These are phyloP conservation scores for Pelargonium nanum DNA, from an alignment of 345 rosid species.

Conservation along the genomic window DNA sequence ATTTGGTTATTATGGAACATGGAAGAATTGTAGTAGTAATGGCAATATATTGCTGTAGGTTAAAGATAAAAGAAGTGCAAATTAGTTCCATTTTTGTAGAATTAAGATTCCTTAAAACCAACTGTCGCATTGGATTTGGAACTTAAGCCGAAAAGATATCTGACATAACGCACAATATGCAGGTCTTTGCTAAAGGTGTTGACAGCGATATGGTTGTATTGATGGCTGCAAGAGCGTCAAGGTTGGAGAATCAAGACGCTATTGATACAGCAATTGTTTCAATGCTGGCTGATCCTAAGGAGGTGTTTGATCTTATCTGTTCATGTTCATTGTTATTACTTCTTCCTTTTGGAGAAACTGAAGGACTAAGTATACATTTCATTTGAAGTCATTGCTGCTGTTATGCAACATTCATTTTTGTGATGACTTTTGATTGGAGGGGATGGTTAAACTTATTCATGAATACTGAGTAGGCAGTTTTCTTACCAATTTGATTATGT, in stretches of 20 bases:
- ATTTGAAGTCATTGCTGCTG: neutral
- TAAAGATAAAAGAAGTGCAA: neutral
- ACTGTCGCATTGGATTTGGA: neutral
- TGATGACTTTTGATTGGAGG: neutral
- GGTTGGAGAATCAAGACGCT: constrained; percentile 92
- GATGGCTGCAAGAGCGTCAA: constrained; percentile 91
- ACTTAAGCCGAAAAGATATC: neutral
- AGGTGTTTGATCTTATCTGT: constrained; percentile 28
- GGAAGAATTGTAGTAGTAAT: too few relatives aligned
- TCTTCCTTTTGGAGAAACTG: neutral
- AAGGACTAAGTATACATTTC: neutral
- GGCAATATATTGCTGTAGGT: neutral
- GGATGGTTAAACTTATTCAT: too few relatives aligned
- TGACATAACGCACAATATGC: constrained; percentile 7
- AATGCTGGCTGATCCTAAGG: constrained; percentile 81
- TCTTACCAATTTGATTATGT: neutral
- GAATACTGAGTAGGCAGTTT: neutral
- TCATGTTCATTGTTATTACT: neutral
- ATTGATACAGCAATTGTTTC: constrained; percentile 79
- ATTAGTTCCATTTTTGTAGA: neutral
- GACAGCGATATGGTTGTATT: constrained; percentile 64
- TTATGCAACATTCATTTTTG: neutral
- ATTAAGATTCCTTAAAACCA: neutral
- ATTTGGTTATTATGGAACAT: too few relatives aligned
- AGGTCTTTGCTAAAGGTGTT: constrained; percentile 53